Evolutionary conservation across 345 rosid species (phyloP).

Genomic region (Rhizophora mangle): DNA sequence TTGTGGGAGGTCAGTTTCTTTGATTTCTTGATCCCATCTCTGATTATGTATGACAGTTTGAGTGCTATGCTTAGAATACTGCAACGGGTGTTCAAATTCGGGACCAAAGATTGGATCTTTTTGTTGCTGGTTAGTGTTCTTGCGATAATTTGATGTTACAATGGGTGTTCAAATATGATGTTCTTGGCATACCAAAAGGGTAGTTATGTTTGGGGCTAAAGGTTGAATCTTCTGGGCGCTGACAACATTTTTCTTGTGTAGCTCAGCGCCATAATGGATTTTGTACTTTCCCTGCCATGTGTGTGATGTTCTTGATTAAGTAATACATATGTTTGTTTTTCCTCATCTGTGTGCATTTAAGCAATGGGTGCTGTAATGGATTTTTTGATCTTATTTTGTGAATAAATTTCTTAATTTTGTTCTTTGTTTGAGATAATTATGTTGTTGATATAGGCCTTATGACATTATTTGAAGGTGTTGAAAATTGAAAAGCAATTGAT

Average conservation of each 20-base stretch:
- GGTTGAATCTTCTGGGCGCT: no score
- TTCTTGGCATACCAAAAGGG: neutral
- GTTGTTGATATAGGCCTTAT: neutral
- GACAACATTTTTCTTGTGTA: no score
- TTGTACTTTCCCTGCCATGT: no score
- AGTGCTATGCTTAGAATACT: conserved; percentile 5
- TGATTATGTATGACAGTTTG: neutral
- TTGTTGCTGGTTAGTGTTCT: neutral
- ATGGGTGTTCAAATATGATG: neutral
- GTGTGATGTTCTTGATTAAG: no score
- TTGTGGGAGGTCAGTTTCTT: neutral
- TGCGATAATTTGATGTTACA: no score
- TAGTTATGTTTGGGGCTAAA: no score
- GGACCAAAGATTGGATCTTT: neutral
- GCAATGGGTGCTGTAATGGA: neutral
- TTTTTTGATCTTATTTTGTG: neutral
- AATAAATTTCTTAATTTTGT: conserved; percentile 8
- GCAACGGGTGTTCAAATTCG: conserved; percentile 5
- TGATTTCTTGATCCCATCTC: neutral
- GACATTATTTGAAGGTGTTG: neutral
- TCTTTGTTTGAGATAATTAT: conserved; percentile 3
- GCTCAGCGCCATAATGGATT: no score
- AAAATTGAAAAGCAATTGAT: neutral
- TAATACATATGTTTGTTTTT: no score
- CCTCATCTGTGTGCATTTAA: neutral